These are phyloP conservation scores for Fusarium sublunatum DNA, from an alignment of 2,329 filamentous ascomycete genomes.

Conservation along the genomic window DNA sequence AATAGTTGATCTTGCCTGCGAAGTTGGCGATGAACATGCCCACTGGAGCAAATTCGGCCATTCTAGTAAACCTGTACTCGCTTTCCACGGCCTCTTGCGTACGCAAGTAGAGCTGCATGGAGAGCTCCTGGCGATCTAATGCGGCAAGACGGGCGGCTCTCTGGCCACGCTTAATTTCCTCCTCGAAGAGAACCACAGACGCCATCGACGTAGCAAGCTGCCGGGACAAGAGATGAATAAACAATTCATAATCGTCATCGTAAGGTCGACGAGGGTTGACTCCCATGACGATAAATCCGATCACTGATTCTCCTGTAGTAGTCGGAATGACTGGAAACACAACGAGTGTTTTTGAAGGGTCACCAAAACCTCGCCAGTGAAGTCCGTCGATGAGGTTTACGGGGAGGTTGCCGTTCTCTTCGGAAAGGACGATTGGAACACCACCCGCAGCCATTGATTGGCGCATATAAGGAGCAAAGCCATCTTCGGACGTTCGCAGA, in stretches of 20 bases:
- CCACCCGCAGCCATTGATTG: slow-evolving; percentile 76
- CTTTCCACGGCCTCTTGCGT: slow-evolving; percentile 72
- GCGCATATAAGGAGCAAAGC: slow-evolving; percentile 80
- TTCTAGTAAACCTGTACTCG: slow-evolving; percentile 83
- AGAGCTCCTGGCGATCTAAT: slow-evolving; percentile 80
- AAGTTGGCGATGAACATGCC: slow-evolving; percentile 87
- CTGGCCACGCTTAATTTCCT: slow-evolving; percentile 81
- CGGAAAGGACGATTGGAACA: slow-evolving; percentile 73
- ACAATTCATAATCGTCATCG: slow-evolving; percentile 83
- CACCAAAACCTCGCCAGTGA: slow-evolving; percentile 76
- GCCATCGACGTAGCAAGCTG: slow-evolving; percentile 84
- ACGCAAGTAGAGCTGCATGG: slow-evolving; percentile 75
- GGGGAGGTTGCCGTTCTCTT: slow-evolving; percentile 74
- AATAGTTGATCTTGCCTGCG: slow-evolving; percentile 77
- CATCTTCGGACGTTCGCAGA: slow-evolving; percentile 74
- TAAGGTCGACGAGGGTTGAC: slow-evolving; percentile 82
- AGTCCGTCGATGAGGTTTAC: slow-evolving; percentile 72
- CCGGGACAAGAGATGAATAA: slow-evolving; percentile 77
- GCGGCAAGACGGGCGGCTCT: slow-evolving; percentile 79
- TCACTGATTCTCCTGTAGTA: slow-evolving; percentile 73
- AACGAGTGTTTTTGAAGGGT: slow-evolving; percentile 76
- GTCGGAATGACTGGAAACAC: slow-evolving; percentile 84
- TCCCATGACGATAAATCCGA: slow-evolving; percentile 83
- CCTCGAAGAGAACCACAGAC: slow-evolving; percentile 84
- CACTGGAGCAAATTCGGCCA: slow-evolving; percentile 86